A percentile compares a stretch with the other conserved stretches of the same genome.
phyloP scores from a whole-genome alignment of 176 grass and related monocot species.

The Carex myosuroides region DNA sequence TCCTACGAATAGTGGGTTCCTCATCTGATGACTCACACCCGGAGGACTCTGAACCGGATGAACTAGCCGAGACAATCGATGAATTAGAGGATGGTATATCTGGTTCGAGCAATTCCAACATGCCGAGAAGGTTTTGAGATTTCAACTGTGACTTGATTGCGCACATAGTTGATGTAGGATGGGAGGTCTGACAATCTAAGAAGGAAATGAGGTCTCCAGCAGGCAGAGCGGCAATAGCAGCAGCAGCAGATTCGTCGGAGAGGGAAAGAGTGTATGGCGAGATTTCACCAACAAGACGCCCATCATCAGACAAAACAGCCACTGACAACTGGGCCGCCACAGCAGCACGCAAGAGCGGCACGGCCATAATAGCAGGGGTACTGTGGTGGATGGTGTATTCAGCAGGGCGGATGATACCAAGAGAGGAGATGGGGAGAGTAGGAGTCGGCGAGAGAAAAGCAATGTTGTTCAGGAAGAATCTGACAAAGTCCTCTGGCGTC shows the following conservation, averaged over 20 bases:
- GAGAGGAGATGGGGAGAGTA: conserved; percentile 40
- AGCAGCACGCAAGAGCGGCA: conserved; percentile 34
- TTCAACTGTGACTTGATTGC: conserved; percentile 27
- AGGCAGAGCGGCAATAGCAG: conserved; percentile 41
- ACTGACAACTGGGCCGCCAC: conserved; percentile 34
- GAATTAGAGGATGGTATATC: conserved; percentile 6
- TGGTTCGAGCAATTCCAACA: conserved; percentile 45
- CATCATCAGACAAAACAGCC: conserved; percentile 25
- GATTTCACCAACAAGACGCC: conserved; percentile 45
- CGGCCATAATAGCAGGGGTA: conserved; percentile 14
- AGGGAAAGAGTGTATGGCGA: conserved; percentile 40
- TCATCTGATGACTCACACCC: conserved; percentile 19
- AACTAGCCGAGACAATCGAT: background rate
- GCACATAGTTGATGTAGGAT: conserved; percentile 17
- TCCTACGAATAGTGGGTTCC: conserved; percentile 18
- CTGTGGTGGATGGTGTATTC: conserved; percentile 19
- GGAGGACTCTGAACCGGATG: conserved; percentile 29
- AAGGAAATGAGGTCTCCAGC: conserved; percentile 40
- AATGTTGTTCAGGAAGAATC: conserved; percentile 69
- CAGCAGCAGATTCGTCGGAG: conserved; percentile 30
- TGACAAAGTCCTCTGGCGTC: conserved; percentile 58
- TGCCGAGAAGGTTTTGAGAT: conserved; percentile 26
- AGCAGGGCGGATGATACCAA: conserved; percentile 36
- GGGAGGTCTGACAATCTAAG: conserved; percentile 20
- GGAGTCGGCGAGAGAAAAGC: conserved; percentile 38